Evolutionary conservation across 768 basidiomycete genomes (phyloP).

Genomic region (Rhizopogon roseolus): DNA sequence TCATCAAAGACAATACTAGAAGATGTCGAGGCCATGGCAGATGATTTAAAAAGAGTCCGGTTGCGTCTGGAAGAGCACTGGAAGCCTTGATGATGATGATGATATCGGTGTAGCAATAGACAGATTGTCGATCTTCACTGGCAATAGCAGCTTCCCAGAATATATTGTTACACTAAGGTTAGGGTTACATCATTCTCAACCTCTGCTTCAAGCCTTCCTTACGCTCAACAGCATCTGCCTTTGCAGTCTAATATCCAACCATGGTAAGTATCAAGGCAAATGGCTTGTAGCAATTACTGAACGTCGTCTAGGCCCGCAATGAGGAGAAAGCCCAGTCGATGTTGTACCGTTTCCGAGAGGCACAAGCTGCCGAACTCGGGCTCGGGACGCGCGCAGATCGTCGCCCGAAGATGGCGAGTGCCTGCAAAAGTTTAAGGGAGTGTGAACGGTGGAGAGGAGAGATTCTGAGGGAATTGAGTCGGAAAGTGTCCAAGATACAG

Average conservation of each 20-base stretch:
- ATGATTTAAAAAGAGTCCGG: not conserved
- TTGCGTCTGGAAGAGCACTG: too few relatives aligned
- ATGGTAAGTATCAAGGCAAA: not conserved
- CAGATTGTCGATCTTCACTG: too few relatives aligned
- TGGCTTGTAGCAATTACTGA: not conserved
- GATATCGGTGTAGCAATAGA: too few relatives aligned
- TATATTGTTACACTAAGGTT: too few relatives aligned
- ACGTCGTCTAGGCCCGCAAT: conserved; percentile 75
- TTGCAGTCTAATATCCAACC: not conserved
- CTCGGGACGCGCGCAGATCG: conserved; percentile 79
- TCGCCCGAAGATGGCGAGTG: conserved; percentile 88
- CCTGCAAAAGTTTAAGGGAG: conserved; percentile 87
- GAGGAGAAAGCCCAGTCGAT: conserved; percentile 97
- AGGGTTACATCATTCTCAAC: too few relatives aligned
- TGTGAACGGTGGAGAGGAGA: conserved; percentile 97
- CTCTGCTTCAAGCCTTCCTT: too few relatives aligned
- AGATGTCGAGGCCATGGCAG: conserved; percentile 47
- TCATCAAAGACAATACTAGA: conserved; percentile 90
- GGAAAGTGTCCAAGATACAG: conserved; percentile 98
- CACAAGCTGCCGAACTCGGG: conserved; percentile 93
- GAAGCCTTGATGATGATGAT: too few relatives aligned
- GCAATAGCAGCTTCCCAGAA: too few relatives aligned
- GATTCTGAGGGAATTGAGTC: conserved; percentile 87
- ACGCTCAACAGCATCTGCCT: not conserved
- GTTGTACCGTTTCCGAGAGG: conserved; percentile 94